phyloP scores from a whole-genome alignment of 2,329 filamentous ascomycete species.

The Byssothecium circinans region DNA sequence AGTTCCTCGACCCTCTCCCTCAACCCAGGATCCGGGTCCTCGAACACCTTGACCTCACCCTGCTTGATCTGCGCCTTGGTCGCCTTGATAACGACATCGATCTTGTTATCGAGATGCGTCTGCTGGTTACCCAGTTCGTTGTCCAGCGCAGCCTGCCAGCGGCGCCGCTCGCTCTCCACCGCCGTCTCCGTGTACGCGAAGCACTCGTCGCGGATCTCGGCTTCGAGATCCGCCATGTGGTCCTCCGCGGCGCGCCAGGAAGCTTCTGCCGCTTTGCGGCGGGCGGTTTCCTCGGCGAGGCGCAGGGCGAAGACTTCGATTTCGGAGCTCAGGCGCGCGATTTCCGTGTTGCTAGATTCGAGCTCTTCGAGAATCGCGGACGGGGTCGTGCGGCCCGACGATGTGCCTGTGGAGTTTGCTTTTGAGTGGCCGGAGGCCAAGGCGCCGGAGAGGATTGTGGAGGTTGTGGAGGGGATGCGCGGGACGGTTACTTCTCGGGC shows the following conservation, averaged over 20 bases:
- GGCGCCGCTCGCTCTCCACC: slow-evolving; percentile 71
- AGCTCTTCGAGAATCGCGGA: slow-evolving; percentile 63
- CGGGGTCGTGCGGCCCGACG: slow-evolving; percentile 52
- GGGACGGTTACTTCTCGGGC: slow-evolving; percentile 92
- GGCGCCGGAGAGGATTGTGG: slow-evolving; percentile 59
- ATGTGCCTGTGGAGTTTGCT: slow-evolving; percentile 29
- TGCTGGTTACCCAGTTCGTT: slow-evolving; percentile 77
- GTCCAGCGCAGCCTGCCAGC: slow-evolving; percentile 80
- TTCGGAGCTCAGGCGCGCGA: slow-evolving; percentile 75
- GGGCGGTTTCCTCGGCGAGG: slow-evolving; percentile 70
- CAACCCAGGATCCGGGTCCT: slow-evolving; percentile 46
- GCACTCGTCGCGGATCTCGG: slow-evolving; percentile 85
- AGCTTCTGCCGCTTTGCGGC: slow-evolving; percentile 71
- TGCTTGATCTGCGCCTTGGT: slow-evolving; percentile 41
- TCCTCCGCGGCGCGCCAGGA: slow-evolving; percentile 67
- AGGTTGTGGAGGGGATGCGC: slow-evolving; percentile 79
- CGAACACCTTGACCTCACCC: slow-evolving; percentile 47
- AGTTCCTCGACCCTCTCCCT: slow-evolving; percentile 43
- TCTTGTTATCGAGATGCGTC: slow-evolving; percentile 84
- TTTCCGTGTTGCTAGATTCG: slow-evolving; percentile 78
- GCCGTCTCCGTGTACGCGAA: slow-evolving; percentile 81
- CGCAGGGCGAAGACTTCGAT: slow-evolving; percentile 73
- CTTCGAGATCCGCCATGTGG: slow-evolving; percentile 74
- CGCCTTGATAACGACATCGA: slow-evolving; percentile 70
- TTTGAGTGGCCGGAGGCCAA: slow-evolving; percentile 24